phyloP scores from a whole-genome alignment of 768 basidiomycete genomes.

The Boletales sp. region DNA sequence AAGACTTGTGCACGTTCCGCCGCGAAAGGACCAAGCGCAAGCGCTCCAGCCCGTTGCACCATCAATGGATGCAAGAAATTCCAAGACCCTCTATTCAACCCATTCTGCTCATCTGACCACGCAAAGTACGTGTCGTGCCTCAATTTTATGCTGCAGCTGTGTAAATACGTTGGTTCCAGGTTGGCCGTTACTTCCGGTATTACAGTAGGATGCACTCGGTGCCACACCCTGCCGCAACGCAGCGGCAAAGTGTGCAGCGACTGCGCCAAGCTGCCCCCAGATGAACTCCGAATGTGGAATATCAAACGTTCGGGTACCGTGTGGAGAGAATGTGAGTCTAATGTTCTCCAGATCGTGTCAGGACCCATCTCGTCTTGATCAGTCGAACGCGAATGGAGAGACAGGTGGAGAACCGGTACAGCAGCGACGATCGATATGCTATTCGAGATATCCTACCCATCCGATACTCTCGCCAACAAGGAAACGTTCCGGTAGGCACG shows the following conservation, averaged over 20 bases:
- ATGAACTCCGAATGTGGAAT: conserved; percentile 46
- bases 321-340: conserved; percentile 50
- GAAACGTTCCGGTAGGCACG: conserved; percentile 45
- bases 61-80: conserved; percentile 52
- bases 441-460: conserved; percentile 46
- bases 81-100: conserved; percentile 45
- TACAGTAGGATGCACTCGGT: conserved; percentile 48
- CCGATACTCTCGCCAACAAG: conserved; percentile 34
- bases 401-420: conserved; percentile 31
- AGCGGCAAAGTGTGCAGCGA: conserved; percentile 45
- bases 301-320: conserved; percentile 42
- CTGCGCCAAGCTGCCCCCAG: conserved; percentile 46
- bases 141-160: background rate
- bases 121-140: conserved; percentile 44
- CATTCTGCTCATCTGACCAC: conserved; percentile 59
- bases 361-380: conserved; percentile 30
- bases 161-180: conserved; percentile 30
- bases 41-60: conserved; percentile 37
- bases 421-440: conserved; percentile 49
- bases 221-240: conserved; percentile 44
- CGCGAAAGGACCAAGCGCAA: conserved; percentile 31
- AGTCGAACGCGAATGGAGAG: conserved; percentile 53
- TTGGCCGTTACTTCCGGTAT: conserved; percentile 49
- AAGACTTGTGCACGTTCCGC: conserved; percentile 52
- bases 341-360: conserved; percentile 14